These are phyloP conservation scores for Chiua virens DNA, from an alignment of 768 basidiomycete genomes.

Conservation along the genomic window DNA sequence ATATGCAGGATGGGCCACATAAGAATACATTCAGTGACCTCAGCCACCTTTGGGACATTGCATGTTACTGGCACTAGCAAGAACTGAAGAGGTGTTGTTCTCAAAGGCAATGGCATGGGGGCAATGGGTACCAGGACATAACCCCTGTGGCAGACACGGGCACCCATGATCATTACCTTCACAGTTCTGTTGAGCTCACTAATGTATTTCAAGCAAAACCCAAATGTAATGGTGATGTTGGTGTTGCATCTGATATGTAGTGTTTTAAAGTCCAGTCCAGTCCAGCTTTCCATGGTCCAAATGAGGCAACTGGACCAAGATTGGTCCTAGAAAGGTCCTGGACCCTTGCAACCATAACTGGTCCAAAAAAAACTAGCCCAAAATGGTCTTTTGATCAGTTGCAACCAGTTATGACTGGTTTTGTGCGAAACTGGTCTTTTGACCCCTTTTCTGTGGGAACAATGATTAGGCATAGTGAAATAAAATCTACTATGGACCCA, in stretches of 20 bases:
- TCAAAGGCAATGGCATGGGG: background rate
- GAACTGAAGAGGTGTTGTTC: constrained; percentile 8
- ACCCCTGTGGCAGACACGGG: constrained; percentile 14
- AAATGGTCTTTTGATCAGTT: too few relatives aligned
- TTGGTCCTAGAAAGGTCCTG: too few relatives aligned
- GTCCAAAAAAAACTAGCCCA: too few relatives aligned
- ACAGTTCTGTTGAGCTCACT: constrained; percentile 4
- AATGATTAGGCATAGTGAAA: too few relatives aligned
- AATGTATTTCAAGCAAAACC: constrained; percentile 9
- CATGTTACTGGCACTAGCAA: constrained; percentile 17
- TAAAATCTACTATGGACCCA: too few relatives aligned
- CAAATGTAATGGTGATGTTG: constrained; percentile 13
- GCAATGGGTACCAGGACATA: background rate
- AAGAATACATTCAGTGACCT: constrained; percentile 16
- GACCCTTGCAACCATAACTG: too few relatives aligned
- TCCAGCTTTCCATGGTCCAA: too few relatives aligned
- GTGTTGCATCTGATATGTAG: constrained; percentile 9
- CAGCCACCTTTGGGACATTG: constrained; percentile 21
- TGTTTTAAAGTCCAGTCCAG: too few relatives aligned
- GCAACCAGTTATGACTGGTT: too few relatives aligned
- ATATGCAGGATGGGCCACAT: constrained; percentile 7
- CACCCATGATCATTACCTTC: constrained; percentile 25
- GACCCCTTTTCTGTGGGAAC: too few relatives aligned
- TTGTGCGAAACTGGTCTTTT: too few relatives aligned
- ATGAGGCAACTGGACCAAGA: too few relatives aligned